Base-by-base conservation (phyloP, 2,329 filamentous ascomycete species). In the Pseudonectria foliicola region DNA sequence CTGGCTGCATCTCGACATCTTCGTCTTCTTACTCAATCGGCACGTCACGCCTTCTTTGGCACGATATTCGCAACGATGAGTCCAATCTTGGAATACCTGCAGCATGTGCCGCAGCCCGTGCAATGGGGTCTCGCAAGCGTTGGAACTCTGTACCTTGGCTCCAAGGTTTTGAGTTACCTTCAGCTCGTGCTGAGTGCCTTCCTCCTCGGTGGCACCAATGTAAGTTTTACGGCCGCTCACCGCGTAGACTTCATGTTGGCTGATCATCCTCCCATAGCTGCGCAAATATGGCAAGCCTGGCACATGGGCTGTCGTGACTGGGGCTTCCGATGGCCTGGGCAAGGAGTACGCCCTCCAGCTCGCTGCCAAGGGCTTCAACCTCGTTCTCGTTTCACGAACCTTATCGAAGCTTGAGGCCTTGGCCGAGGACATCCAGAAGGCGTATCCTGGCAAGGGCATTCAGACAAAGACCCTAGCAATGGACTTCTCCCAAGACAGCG, bases 321-420 rank as follows among this genome's bases (percentile, higher is more conserved):
- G 92, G 44, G 92, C 90, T 33, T 95, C 89, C 10, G 92, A 98
- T 62, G 93, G 92, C 45, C 80, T 98, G 44, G 92, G 92, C 58
- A 96, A 95, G 66, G 92, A 98, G 67, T 98, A 87, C 59, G 87
- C 90, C 25, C 73, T 83, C 23, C 88, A 96, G 61, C 80, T 98
- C 38, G 89, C 92, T 15, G 71, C 77, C 42, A 89, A 92, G 59
- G 89, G 89, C 53, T 98, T 90, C 77, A 96, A 95, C 65, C 71
- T 96, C 50, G 69, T 98, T 43, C 85, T 98, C 49, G 82, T 98
- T 42, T 96, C 92, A 29, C 89, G 93, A 53, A 96, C 93, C n/a
- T 75, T 84, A 49, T 86, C 86, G 27, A 98, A 98, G 66, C 81
- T 98, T 48, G 77, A 85, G 35, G 62, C 77, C 2, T 75, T 98